Conservation (phyloP, 371 early-diverging fungal species). For the Actinomortierella ambigua region DNA sequence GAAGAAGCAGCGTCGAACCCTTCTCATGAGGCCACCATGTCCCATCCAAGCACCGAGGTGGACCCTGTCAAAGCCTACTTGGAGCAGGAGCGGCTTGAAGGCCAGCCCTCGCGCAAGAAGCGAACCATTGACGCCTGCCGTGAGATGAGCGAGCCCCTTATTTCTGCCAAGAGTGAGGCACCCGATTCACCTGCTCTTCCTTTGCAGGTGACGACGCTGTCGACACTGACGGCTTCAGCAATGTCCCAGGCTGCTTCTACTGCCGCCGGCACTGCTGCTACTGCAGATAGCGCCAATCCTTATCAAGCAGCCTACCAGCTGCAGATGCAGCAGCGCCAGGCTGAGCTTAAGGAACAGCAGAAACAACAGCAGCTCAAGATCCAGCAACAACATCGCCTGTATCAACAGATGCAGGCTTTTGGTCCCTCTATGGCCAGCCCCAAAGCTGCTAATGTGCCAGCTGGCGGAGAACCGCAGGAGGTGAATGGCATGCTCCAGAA, state of each 20-base stretch:
- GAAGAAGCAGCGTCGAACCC: slow-evolving; percentile 11
- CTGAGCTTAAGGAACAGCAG: slow-evolving; percentile 43
- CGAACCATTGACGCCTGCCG: slow-evolving; percentile 17
- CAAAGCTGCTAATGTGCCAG: slow-evolving; percentile 17
- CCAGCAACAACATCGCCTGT: slow-evolving; percentile 42
- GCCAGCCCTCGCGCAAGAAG: slow-evolving; percentile 27
- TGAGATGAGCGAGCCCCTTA: no score
- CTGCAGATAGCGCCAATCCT: slow-evolving; percentile 2
- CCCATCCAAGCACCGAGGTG: neutral
- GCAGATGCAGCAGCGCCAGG: neutral
- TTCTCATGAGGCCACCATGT: no score
- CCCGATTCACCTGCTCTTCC: no score
- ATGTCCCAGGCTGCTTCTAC: neutral
- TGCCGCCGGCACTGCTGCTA: slow-evolving; percentile 7
- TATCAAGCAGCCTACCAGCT: slow-evolving; percentile 2
- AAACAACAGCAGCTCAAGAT: slow-evolving; percentile 43
- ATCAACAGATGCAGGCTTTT: slow-evolving; percentile 42
- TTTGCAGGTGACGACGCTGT: slow-evolving; percentile 10
- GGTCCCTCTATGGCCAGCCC: slow-evolving; percentile 6
- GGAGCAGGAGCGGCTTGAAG: slow-evolving; percentile 3
- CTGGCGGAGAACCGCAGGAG: neutral
- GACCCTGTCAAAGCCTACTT: neutral
- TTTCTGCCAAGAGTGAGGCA: no score
- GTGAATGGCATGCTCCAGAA: slow-evolving; percentile 9
- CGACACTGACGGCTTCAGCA: slow-evolving; percentile 17